phyloP scores from a whole-genome alignment of 129 eudicot genomes.

The Helichrysum umbraculigerum region DNA sequence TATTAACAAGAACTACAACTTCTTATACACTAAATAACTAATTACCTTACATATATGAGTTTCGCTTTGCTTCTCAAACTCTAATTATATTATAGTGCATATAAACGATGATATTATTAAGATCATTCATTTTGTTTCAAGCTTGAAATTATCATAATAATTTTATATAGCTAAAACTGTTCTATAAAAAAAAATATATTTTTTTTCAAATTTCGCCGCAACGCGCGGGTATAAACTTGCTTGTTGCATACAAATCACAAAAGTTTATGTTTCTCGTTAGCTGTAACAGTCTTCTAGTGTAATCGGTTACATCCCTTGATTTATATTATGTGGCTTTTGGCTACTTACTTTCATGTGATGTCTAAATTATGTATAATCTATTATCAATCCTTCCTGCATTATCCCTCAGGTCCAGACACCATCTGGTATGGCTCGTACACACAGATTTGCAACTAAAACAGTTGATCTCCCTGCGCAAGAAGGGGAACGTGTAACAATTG shows the following conservation, averaged over 20 bases:
- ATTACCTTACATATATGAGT: too few relatives aligned
- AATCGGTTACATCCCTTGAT: neutral
- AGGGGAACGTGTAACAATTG: conserved; percentile 95
- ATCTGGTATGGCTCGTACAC: conserved; percentile 85
- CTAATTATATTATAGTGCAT: too few relatives aligned
- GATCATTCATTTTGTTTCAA: too few relatives aligned
- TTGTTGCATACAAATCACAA: neutral
- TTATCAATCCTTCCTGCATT: conserved; percentile 10
- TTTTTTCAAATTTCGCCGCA: too few relatives aligned
- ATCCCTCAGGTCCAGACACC: conserved; percentile 85
- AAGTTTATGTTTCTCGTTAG: conserved; percentile 7
- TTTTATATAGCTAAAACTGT: too few relatives aligned
- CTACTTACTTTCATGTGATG: neutral
- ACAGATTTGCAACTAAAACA: conserved; percentile 95
- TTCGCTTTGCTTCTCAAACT: too few relatives aligned
- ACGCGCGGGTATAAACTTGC: too few relatives aligned
- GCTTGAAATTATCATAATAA: too few relatives aligned
- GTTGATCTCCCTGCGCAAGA: conserved; percentile 90
- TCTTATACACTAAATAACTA: too few relatives aligned
- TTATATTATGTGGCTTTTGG: neutral
- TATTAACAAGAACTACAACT: too few relatives aligned
- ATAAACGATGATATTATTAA: too few relatives aligned
- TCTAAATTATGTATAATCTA: neutral
- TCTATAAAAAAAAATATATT: too few relatives aligned
- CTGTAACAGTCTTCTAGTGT: conserved; percentile 5